These are phyloP conservation scores for Cicer chorassanicum DNA, from an alignment of 306 rosid species.

Conservation along the genomic window DNA sequence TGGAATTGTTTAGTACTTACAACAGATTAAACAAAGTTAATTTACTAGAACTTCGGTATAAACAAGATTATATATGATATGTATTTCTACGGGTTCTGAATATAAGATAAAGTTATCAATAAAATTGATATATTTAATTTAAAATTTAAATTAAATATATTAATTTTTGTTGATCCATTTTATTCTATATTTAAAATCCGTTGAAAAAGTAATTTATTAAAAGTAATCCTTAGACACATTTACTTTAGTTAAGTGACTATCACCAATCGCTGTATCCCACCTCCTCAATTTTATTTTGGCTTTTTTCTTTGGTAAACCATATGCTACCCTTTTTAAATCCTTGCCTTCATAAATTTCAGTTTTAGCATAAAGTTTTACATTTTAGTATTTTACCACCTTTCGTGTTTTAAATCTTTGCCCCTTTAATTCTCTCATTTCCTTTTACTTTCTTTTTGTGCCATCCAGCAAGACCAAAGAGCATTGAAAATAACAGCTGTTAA, in stretches of 20 bases:
- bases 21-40: conserved; percentile 34
- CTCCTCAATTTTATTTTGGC: conserved; percentile 12
- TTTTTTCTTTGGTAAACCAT: neutral
- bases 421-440: conserved; percentile 11
- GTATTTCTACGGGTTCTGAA: too few relatives aligned
- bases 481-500: neutral
- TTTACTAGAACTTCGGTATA: neutral
- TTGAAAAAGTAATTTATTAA: conserved; percentile 6
- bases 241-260: conserved; percentile 30
- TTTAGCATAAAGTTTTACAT: neutral
- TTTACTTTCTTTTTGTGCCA: conserved; percentile 15
- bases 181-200: too few relatives aligned
- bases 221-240: conserved; percentile 27
- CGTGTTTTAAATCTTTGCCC: neutral
- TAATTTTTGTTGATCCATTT: too few relatives aligned
- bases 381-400: neutral
- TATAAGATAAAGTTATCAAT: too few relatives aligned
- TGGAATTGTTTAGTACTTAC: conserved; percentile 26
- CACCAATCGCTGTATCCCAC: conserved; percentile 52
- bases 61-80: conserved; percentile 20
- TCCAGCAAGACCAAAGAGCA: conserved; percentile 11
- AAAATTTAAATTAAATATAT: too few relatives aligned
- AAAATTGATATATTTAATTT: too few relatives aligned
- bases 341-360: neutral
- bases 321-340: neutral